These are phyloP conservation scores for Favolaschia claudopus DNA, from an alignment of 768 basidiomycete species.

Conservation along the genomic window DNA sequence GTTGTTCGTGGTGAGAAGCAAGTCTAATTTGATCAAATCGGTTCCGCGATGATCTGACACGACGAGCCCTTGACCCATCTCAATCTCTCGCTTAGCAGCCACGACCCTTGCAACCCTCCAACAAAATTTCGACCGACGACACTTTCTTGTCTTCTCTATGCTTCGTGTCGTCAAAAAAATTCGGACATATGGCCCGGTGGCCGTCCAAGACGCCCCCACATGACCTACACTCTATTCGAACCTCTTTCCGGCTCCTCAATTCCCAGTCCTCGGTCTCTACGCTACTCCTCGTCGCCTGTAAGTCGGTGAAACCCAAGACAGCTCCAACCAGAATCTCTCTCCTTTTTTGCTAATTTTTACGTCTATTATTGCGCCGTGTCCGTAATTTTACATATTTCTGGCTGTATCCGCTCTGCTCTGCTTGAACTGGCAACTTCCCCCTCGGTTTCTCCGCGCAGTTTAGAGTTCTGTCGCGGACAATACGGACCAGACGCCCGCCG, in stretches of 20 bases:
- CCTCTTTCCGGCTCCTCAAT: slow-evolving; percentile 1
- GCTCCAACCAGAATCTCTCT: background rate
- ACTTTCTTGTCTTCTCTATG: background rate
- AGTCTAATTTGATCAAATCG: background rate
- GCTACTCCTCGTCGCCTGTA: background rate
- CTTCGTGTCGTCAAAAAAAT: too few species aligned
- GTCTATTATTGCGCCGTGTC: slow-evolving; percentile 6
- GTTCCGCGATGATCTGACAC: background rate
- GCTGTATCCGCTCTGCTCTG: background rate
- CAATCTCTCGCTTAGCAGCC: too few species aligned
- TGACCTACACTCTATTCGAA: slow-evolving; percentile 13
- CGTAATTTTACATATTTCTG: slow-evolving; percentile 1
- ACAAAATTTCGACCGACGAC: too few species aligned
- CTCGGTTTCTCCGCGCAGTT: slow-evolving; percentile 22
- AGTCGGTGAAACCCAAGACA: slow-evolving; percentile 18
- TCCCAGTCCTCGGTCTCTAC: too few species aligned
- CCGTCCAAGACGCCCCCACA: slow-evolving; percentile 5
- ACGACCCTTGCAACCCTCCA: too few species aligned
- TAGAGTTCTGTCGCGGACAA: too few species aligned
- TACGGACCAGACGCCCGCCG: background rate
- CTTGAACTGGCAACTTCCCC: background rate
- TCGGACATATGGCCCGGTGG: background rate
- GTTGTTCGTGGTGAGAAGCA: slow-evolving; percentile 1
- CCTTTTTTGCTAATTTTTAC: background rate
- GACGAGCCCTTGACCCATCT: background rate